These are phyloP conservation scores for Helotiales sp. DNA, from an alignment of 2,329 filamentous ascomycete genomes.

Conservation along the genomic window DNA sequence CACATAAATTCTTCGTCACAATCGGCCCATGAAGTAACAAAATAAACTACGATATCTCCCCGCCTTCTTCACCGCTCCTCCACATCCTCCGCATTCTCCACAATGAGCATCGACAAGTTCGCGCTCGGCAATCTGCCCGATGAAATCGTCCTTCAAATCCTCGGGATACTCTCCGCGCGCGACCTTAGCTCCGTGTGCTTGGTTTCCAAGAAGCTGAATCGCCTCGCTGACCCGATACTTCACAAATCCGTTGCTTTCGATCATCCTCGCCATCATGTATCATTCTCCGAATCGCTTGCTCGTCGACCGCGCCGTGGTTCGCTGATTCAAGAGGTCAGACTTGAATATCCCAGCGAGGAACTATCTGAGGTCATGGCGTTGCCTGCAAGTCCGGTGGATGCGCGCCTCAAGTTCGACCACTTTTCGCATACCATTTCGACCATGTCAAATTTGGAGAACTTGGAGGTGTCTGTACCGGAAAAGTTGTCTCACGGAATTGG, in stretches of 20 bases:
- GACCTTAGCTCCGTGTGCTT: slow-evolving; percentile 46
- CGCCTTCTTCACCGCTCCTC: too few relatives aligned
- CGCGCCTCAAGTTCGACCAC: slow-evolving; percentile 41
- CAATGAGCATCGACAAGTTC: neutral
- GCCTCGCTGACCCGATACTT: slow-evolving; percentile 46
- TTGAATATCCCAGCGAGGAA: slow-evolving; percentile 46
- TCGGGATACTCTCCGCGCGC: slow-evolving; percentile 39
- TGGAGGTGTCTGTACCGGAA: slow-evolving; percentile 47
- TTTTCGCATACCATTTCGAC: slow-evolving; percentile 48
- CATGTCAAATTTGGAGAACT: slow-evolving; percentile 50
- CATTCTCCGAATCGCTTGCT: slow-evolving; percentile 48
- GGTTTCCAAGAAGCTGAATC: slow-evolving; percentile 44
- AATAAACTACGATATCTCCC: neutral
- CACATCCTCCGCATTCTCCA: neutral
- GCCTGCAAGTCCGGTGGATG: slow-evolving; percentile 35
- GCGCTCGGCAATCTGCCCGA: slow-evolving; percentile 37
- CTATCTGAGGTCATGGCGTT: slow-evolving; percentile 44
- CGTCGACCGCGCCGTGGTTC: slow-evolving; percentile 48
- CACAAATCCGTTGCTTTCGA: slow-evolving; percentile 49
- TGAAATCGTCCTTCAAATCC: slow-evolving; percentile 42
- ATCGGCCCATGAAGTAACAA: neutral
- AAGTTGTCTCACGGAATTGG: slow-evolving; percentile 47
- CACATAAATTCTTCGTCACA: neutral
- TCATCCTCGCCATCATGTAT: slow-evolving; percentile 47
- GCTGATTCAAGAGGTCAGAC: slow-evolving; percentile 45